phyloP scores from a whole-genome alignment of 2,329 filamentous ascomycete species.

The Juglanconis oblonga region DNA sequence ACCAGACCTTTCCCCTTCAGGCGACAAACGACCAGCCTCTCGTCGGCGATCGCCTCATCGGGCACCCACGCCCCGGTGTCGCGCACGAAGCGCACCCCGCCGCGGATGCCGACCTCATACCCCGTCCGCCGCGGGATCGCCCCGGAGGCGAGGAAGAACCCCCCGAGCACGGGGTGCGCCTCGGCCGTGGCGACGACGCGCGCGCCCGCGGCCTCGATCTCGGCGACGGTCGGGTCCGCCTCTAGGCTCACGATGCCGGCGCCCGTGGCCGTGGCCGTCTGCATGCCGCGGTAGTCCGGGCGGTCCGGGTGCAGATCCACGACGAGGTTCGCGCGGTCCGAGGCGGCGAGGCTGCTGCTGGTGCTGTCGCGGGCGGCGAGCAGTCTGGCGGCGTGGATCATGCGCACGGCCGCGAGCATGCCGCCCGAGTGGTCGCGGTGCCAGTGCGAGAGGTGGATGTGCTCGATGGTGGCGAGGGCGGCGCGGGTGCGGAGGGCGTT shows the following conservation, averaged over 20 bases:
- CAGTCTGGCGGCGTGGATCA: conserved; percentile 44
- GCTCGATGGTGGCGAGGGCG: conserved; percentile 41
- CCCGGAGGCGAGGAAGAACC: conserved; percentile 51
- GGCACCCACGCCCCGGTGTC: conserved; percentile 40
- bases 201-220: conserved; percentile 42
- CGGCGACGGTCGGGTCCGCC: conserved; percentile 48
- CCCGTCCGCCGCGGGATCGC: conserved; percentile 46
- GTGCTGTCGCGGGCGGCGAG: conserved; percentile 11
- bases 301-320: conserved; percentile 52
- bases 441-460: conserved; percentile 51
- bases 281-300: conserved; percentile 48
- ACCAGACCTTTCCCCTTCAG: conserved; percentile 51
- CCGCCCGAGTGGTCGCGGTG: conserved; percentile 55
- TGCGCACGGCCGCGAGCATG: conserved; percentile 44
- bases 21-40: conserved; percentile 51
- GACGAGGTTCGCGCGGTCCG: conserved; percentile 27
- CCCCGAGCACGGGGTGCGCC: conserved; percentile 44
- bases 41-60: conserved; percentile 49
- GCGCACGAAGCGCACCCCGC: conserved; percentile 40
- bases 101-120: conserved; percentile 47
- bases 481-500: conserved; percentile 43
- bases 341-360: conserved; percentile 10
- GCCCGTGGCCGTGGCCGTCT: conserved; percentile 30
- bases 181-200: conserved; percentile 34
- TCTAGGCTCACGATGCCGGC: conserved; percentile 48